Base-by-base conservation (phyloP, 2,329 filamentous ascomycete species). In the Paecilomyces fulvus region DNA sequence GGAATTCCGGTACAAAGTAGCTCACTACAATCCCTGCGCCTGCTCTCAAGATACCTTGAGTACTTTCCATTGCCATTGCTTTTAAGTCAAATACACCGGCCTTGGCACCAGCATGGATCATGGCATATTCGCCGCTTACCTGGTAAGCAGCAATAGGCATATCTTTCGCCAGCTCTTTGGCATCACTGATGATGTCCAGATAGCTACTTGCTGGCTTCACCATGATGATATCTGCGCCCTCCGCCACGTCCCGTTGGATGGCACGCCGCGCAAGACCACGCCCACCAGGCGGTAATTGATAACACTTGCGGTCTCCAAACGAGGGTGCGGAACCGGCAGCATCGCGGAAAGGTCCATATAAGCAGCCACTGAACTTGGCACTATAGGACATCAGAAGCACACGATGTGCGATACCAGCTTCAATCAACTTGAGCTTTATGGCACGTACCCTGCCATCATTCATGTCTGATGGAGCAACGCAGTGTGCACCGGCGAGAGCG, bases 201-300 rank as follows among this genome's bases (percentile, higher is more conserved):
- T 96, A 99, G 73, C 92, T 90, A 65, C 89, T 89, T 9, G 94
- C 94, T 1, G 94, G 94, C 80, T 99, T 99, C 60, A 99, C 94
- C 92, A 99, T 96, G 75, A 99, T 96, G 64, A 96, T 90, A 68
- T 99, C 94, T 20, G 94, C 94, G 25, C 94, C 94, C 75, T 99
- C 94, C 61, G 81, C 82, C 63, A 99, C 92, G 70, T 99, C 94
- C 63, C 94, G 84, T 46, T 85, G 78, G 62, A 99, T 96, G 52
- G 94, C 94, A 63, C 94, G 85, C 62, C 94, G 85, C 14, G 94
- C 94, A 49, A 99, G 84, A 31, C 94, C 94, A 53, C 94, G 87
- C 25, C 92, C 94, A 59, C 92, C 92, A 0, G 91, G 90, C 1
- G 94, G 94, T 10, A 99, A 83, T 77, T 99, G 94, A 78, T 99